A percentile compares a stretch with the other conserved stretches of the same genome.
Conservation (phyloP, 129 eudicot genomes). For the Calendula officinalis region DNA sequence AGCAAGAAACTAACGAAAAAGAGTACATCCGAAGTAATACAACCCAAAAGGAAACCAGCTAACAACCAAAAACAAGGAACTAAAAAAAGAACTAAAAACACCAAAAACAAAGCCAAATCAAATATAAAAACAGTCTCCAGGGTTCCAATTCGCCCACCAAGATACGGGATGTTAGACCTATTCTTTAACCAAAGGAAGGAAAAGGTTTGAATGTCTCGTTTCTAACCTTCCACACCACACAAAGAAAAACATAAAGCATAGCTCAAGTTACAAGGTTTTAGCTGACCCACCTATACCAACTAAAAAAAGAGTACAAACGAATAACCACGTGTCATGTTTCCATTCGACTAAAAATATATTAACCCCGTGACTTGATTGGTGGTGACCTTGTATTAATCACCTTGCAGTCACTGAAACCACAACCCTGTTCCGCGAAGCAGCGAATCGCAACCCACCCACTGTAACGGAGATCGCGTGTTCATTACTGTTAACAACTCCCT, state of each 20-base stretch:
- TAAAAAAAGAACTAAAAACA: too few species aligned
- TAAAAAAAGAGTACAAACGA: background rate
- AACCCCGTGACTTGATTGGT: slow-evolving; percentile 31
- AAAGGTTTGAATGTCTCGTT: too few species aligned
- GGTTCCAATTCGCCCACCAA: too few species aligned
- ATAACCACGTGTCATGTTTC: slow-evolving; percentile 22
- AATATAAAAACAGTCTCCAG: too few species aligned
- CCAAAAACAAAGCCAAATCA: too few species aligned
- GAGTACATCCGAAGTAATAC: too few species aligned
- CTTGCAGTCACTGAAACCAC: slow-evolving; percentile 14
- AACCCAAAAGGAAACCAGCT: too few species aligned
- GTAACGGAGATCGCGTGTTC: slow-evolving; percentile 57
- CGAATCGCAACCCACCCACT: slow-evolving; percentile 6
- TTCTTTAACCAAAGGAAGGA: too few species aligned
- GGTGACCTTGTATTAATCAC: slow-evolving; percentile 16
- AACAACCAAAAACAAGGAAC: too few species aligned
- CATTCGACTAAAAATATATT: background rate
- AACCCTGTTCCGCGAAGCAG: slow-evolving; percentile 36
- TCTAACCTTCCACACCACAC: too few species aligned
- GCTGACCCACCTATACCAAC: slow-evolving; percentile 20
- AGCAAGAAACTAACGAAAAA: too few species aligned
- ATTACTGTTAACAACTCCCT: slow-evolving; percentile 33
- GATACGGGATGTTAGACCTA: too few species aligned
- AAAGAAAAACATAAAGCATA: background rate
- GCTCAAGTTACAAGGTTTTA: slow-evolving; percentile 17